Percentiles rank a stretch among this genome's conserved stretches.
These are phyloP conservation scores for Mallotus nudiflorus DNA, from an alignment of 345 rosid species.

Conservation along the genomic window DNA sequence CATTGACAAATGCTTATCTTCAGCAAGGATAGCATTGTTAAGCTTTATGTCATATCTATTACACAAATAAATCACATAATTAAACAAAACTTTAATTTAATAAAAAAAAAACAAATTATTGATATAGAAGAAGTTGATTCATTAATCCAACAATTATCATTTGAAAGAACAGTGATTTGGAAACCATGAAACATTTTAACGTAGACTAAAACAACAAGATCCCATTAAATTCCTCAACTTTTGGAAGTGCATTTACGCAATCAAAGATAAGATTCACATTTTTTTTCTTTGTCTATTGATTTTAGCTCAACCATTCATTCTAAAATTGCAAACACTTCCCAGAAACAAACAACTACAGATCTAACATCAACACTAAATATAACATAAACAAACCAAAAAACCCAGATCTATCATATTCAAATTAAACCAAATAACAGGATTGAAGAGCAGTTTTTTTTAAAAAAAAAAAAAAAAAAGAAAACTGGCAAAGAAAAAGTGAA, in stretches of 20 bases:
- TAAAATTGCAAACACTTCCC: background rate
- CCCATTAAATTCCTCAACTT: background rate
- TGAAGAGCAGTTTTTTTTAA: no score
- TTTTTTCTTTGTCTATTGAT: background rate
- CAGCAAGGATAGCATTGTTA: conserved; percentile 93
- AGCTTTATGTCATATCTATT: conserved; percentile 76
- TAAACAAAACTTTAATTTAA: no score
- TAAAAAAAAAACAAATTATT: no score
- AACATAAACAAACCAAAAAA: background rate
- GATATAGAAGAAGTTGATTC: no score
- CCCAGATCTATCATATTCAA: background rate
- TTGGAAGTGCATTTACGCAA: background rate
- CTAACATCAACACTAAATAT: background rate
- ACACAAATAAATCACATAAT: background rate
- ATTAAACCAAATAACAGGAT: no score
- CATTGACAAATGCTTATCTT: conserved; percentile 93
- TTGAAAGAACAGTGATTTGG: background rate
- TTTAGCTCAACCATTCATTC: background rate
- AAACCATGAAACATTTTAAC: no score
- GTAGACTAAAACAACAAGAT: background rate
- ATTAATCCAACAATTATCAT: background rate
- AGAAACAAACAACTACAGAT: conserved; percentile 2
- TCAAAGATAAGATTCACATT: background rate
- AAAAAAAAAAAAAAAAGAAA: background rate
- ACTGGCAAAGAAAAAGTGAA: background rate